Conservation (phyloP, 352 stramenopile genomes). For the Plasmopara halstedii region DNA sequence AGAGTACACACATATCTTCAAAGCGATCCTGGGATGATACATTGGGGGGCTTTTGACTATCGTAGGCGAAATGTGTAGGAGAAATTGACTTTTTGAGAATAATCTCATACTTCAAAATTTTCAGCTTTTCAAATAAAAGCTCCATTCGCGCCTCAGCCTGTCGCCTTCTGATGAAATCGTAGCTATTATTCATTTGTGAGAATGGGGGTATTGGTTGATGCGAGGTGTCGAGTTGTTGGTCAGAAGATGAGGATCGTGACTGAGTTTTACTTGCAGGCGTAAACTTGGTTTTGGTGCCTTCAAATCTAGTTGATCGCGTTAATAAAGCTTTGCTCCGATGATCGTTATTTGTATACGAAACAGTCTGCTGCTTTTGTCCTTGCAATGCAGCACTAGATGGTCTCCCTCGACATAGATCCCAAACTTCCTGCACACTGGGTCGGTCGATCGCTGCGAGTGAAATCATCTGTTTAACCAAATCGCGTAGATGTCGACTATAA, state of each 20-base stretch:
- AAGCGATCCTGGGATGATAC: constrained; percentile 30
- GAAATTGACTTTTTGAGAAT: constrained; percentile 34
- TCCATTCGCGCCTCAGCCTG: constrained; percentile 49
- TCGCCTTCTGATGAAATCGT: constrained; percentile 24
- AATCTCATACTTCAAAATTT: constrained; percentile 39
- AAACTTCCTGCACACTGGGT: constrained; percentile 60
- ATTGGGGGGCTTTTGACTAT: constrained; percentile 12
- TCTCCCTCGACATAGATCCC: constrained; percentile 34
- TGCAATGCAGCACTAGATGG: constrained; percentile 29
- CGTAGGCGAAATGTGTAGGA: constrained; percentile 38
- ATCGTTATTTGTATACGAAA: constrained; percentile 14
- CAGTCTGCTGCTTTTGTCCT: constrained; percentile 14
- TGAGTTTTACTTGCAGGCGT: constrained; percentile 13
- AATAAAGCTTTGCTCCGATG: constrained; percentile 3
- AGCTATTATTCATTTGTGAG: constrained; percentile 16
- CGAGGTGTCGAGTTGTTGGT: constrained; percentile 18
- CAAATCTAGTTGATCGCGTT: constrained; percentile 1
- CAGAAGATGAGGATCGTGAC: constrained; percentile 11
- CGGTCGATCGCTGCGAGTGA: constrained; percentile 48
- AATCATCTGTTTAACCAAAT: constrained; percentile 66
- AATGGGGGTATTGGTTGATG: constrained; percentile 29
- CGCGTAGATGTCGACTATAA: constrained; percentile 57
- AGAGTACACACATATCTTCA: constrained; percentile 36
- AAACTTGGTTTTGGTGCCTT: constrained; percentile 8
- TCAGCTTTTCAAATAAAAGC: constrained; percentile 58